A percentile compares a stretch with the other conserved stretches of the same genome.
Evolutionary conservation across 75 land plant genomes (phyloP).

Genomic region (Selaginella moellendorffii): DNA sequence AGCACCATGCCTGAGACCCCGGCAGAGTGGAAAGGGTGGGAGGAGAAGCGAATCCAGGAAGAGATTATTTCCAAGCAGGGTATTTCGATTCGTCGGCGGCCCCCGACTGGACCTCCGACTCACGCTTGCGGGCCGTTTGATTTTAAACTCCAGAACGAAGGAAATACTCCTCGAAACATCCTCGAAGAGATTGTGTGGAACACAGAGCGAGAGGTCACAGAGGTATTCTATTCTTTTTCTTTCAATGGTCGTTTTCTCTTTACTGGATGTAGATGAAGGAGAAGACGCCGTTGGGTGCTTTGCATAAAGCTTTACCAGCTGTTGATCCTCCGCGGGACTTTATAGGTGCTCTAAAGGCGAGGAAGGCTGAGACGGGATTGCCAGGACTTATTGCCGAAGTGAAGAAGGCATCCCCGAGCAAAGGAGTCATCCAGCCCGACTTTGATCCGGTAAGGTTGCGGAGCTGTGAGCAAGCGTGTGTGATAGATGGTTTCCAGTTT

Average conservation of each 20-base stretch:
- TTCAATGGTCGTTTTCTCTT: no score
- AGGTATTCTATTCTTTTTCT: no score
- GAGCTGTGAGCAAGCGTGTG: neutral
- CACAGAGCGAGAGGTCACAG: conserved; percentile 19
- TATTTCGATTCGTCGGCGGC: conserved; percentile 59
- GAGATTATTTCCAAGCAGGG: conserved; percentile 41
- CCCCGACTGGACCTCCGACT: conserved; percentile 67
- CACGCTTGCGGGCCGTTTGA: conserved; percentile 86
- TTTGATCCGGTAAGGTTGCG: conserved; percentile 70
- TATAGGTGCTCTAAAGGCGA: conserved; percentile 57
- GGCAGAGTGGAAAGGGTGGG: conserved; percentile 34
- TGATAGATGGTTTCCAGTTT: neutral
- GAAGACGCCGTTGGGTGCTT: conserved; percentile 33
- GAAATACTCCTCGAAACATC: conserved; percentile 81
- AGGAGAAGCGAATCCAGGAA: conserved; percentile 40
- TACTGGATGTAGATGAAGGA: conserved; percentile 52
- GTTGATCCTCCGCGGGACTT: conserved; percentile 75
- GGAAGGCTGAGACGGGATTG: conserved; percentile 39
- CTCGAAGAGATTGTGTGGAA: conserved; percentile 87
- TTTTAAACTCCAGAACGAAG: conserved; percentile 74
- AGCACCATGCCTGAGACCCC: neutral
- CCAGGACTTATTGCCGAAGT: conserved; percentile 98
- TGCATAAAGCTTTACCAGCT: conserved; percentile 36
- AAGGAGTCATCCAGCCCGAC: conserved; percentile 74
- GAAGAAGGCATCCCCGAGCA: conserved; percentile 95